A percentile compares a stretch with the other conserved stretches of the same genome.
Conservation (phyloP, 2,329 filamentous ascomycete genomes). For the Tolypocladium amazonense region DNA sequence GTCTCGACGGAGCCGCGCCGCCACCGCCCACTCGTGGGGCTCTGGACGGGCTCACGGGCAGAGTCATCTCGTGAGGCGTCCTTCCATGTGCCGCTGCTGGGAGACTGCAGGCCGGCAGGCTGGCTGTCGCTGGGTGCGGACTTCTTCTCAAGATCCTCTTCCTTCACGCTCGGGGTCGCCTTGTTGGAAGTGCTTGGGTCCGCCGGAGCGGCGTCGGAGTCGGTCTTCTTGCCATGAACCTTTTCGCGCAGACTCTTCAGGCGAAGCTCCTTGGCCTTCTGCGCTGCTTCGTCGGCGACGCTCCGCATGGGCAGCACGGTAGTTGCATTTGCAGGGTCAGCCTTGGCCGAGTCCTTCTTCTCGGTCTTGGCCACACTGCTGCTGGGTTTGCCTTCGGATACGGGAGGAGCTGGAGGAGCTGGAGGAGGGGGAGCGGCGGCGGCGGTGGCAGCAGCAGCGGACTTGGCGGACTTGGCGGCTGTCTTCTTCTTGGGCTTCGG, state of each 20-base stretch:
- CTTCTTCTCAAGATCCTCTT: neutral
- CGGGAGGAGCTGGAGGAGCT: slow-evolving; percentile 10
- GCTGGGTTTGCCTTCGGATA: slow-evolving; percentile 11
- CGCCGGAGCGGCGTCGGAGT: slow-evolving; percentile 4
- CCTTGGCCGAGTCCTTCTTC: slow-evolving; percentile 6
- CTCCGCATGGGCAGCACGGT: slow-evolving; percentile 35
- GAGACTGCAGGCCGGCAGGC: slow-evolving; percentile 18
- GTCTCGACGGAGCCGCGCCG: slow-evolving; percentile 7
- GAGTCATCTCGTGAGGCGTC: neutral
- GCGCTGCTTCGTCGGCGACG: slow-evolving; percentile 54
- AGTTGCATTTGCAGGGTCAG: slow-evolving; percentile 16
- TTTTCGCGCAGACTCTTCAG: slow-evolving; percentile 44
- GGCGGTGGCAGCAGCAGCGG: slow-evolving; percentile 8
- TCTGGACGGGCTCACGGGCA: slow-evolving; percentile 8
- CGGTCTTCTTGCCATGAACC: slow-evolving; percentile 36
- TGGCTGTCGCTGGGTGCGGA: neutral
- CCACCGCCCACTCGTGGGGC: slow-evolving; percentile 7
- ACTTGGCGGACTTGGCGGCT: slow-evolving; percentile 10
- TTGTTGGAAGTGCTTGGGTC: slow-evolving; percentile 5
- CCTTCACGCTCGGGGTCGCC: slow-evolving; percentile 5
- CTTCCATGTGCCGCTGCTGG: slow-evolving; percentile 4
- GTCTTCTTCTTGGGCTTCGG: slow-evolving; percentile 15
- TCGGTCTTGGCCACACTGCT: neutral
- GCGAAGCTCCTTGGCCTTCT: slow-evolving; percentile 50
- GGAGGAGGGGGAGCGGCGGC: neutral